Evolutionary conservation across 768 basidiomycete genomes (phyloP), one percentile per base, ranked within the genome.

Genomic region (Pleurotus giganteus): DNA sequence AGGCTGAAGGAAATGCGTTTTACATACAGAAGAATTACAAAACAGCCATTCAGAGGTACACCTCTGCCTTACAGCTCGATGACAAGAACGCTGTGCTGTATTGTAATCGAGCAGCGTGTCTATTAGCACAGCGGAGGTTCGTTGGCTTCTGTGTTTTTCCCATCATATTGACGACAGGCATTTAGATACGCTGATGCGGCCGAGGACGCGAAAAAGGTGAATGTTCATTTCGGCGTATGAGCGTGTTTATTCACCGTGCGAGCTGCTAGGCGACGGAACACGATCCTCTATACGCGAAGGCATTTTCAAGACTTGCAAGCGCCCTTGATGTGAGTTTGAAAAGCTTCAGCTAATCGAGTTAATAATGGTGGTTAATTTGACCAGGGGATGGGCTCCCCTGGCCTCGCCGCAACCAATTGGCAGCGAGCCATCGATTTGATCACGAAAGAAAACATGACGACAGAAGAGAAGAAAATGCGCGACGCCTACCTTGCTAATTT

Each of bases 261-360:
- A n/a, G 26, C 15, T 4, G 6, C 13, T 37, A 73, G 75, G 74
- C 76, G 9, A 73, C 67, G 9, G 58, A 69, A 23, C 57, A 74
- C 8, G 74, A 77, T 57, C 70, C 76, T 4, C 62, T 57, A 2
- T 79, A 75, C 49, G 65, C 68, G 3, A 78, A 78, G 58, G 76
- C 66, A 26, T 77, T 74, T 73, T 68, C 66, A 26, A 65, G 78
- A 47, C 63, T 74, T 13, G 77, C 69, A 12, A 63, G 68, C 19
- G 74, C 68, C 28, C 52, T 61, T 32, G 61, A 62, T 31, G 73
- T 74, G 26, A 58, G 63, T 55, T 5, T 28, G 12, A 28, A 47
- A 8, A 6, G 12, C 29, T n/a, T 7, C n/a, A 28, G 2, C 9
- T 27, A 4, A 31, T 15, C 31, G 26, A 29, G 17, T 46, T 46